Conservation (phyloP, 352 stramenopile genomes). For the Globisporangium iwayamae region DNA sequence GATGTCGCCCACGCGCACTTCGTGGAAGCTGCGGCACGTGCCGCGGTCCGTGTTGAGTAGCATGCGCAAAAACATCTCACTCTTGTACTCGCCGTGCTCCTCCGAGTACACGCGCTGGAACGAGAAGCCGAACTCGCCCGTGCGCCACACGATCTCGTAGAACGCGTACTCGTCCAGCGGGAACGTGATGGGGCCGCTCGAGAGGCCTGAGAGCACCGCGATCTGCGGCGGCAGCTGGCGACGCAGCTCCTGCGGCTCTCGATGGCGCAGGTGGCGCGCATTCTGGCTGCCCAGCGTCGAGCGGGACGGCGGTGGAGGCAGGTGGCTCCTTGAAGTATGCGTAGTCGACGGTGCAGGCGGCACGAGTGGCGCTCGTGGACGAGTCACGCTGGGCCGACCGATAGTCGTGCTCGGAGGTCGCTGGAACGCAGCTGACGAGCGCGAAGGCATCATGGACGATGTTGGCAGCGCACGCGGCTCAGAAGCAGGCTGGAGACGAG, state of each 20-base stretch:
- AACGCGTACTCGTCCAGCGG: constrained; percentile 45
- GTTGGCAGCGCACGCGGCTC: constrained; percentile 1
- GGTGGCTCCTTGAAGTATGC: background rate
- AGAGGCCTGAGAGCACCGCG: constrained; percentile 52
- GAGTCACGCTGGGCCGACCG: constrained; percentile 17
- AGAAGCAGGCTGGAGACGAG: background rate
- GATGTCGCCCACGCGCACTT: constrained; percentile 61
- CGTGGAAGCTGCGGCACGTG: constrained; percentile 59
- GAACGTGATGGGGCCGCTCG: constrained; percentile 57
- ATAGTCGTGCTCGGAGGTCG: constrained; percentile 15
- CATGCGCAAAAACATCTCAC: constrained; percentile 62
- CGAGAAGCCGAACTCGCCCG: constrained; percentile 69
- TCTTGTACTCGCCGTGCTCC: constrained; percentile 38
- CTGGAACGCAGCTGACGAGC: constrained; percentile 4
- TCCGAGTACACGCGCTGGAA: constrained; percentile 67
- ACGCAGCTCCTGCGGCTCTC: constrained; percentile 44
- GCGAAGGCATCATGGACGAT: constrained; percentile 5
- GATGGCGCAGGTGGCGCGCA: constrained; percentile 37
- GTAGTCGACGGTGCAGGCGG: constrained; percentile 21
- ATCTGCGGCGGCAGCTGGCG: constrained; percentile 61
- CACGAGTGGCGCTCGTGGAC: constrained; percentile 15
- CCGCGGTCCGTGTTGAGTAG: constrained; percentile 70
- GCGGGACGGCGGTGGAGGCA: constrained; percentile 13
- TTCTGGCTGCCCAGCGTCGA: constrained; percentile 21
- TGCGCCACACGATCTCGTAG: constrained; percentile 60